A percentile compares a stretch with the other conserved stretches of the same genome.
phyloP scores from a whole-genome alignment of 2,329 filamentous ascomycete species.

The Penicillium polonicum region DNA sequence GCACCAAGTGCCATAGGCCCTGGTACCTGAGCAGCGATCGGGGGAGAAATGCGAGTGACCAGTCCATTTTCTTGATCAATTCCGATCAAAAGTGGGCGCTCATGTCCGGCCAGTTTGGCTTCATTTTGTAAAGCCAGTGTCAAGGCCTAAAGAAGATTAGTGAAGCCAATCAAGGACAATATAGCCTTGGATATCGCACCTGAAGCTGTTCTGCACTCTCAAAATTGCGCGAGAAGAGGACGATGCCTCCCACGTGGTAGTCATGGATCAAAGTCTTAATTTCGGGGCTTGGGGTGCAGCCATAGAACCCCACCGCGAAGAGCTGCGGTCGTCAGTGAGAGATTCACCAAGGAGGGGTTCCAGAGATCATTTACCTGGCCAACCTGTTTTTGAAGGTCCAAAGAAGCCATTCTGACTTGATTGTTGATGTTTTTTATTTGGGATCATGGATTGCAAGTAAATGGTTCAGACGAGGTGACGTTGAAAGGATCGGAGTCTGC shows the following conservation, averaged over 20 bases:
- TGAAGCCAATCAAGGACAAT: neutral
- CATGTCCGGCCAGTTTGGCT: constrained; percentile 41
- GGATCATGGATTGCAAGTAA: neutral
- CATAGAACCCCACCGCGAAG: constrained; percentile 48
- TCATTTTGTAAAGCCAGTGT: constrained; percentile 40
- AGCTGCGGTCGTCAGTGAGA: constrained; percentile 30
- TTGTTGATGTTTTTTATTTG: neutral
- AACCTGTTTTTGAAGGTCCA: constrained; percentile 31
- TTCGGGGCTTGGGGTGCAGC: constrained; percentile 39
- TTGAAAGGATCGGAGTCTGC: constrained; percentile 1
- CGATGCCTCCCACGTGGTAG: constrained; percentile 43
- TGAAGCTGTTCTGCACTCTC: constrained; percentile 40
- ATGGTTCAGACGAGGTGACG: constrained; percentile 1
- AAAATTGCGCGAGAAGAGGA: constrained; percentile 47
- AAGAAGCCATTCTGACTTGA: constrained; percentile 17
- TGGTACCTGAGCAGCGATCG: constrained; percentile 43
- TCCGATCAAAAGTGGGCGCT: constrained; percentile 44
- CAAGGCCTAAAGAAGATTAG: constrained; percentile 25
- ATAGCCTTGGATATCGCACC: constrained; percentile 13
- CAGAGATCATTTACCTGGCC: constrained; percentile 31
- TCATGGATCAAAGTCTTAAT: constrained; percentile 45
- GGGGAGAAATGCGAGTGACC: constrained; percentile 44
- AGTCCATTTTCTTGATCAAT: constrained; percentile 50
- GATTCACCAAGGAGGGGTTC: neutral
- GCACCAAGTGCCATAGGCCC: constrained; percentile 48